A percentile compares a stretch with the other conserved stretches of the same genome.
phyloP scores from a whole-genome alignment of 2,329 filamentous ascomycete genomes.

The Zasmidium angulare region DNA sequence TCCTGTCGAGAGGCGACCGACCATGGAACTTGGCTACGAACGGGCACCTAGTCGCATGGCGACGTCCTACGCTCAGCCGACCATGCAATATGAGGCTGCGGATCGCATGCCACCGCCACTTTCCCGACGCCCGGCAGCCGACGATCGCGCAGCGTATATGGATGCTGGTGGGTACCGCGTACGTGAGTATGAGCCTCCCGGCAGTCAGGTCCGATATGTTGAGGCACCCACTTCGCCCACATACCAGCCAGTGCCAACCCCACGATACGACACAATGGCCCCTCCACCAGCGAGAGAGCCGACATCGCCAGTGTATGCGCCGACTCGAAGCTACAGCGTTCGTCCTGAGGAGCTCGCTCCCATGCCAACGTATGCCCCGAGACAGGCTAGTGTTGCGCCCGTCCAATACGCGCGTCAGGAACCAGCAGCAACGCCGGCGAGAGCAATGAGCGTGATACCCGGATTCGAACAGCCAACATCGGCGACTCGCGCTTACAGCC shows the following conservation, averaged over 20 bases:
- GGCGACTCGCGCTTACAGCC: conserved; percentile 14
- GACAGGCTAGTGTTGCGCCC: conserved; percentile 43
- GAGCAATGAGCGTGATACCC: conserved; percentile 43
- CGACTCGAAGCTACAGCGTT: conserved; percentile 32
- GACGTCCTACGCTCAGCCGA: conserved; percentile 20
- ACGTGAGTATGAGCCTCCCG: conserved; percentile 22
- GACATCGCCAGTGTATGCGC: conserved; percentile 26
- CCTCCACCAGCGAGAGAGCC: conserved; percentile 32
- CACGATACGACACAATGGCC: conserved; percentile 22
- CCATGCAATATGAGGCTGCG: conserved; percentile 43
- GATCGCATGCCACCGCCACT: conserved; percentile 33
- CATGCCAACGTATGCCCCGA: conserved; percentile 14
- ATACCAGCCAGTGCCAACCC: conserved; percentile 23
- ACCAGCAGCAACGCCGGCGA: conserved; percentile 24
- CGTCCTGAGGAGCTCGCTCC: conserved; percentile 56
- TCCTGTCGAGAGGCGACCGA: conserved; percentile 23
- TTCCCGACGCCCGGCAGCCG: conserved; percentile 9
- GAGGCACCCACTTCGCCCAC: conserved; percentile 28
- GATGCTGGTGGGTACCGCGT: conserved; percentile 29
- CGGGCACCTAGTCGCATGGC: conserved; percentile 54
- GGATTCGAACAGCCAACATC: conserved; percentile 25
- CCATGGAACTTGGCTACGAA: conserved; percentile 58
- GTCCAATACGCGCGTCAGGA: conserved; percentile 38
- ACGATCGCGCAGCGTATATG: conserved; percentile 29
- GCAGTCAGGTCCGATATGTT: conserved; percentile 23